Base-by-base conservation (phyloP, 768 basidiomycete species). In the Mycena amicta region DNA sequence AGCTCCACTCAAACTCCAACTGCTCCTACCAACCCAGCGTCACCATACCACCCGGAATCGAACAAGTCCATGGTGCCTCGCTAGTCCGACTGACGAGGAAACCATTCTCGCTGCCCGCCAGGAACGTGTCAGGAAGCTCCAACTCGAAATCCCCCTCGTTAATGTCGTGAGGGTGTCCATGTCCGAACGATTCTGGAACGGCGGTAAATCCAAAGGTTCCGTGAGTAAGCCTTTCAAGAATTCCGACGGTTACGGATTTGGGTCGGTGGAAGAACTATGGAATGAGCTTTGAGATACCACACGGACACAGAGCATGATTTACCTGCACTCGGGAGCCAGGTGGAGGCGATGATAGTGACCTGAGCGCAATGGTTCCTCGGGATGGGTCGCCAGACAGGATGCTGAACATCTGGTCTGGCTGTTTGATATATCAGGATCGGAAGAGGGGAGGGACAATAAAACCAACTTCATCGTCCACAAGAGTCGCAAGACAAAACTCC, bases 381-480 rank as follows among this genome's bases (percentile, higher is more conserved):
- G 84, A 84, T 1, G 88, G 89, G 66, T 88, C 89, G 3, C 90
- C 90, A 0, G 89, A 86, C 23, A 78, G 83, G 57, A 92, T 85
- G 54, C 73, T 78, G 64, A 82, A 82, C 37, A 87, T 74, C 46
- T 80, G 78, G 22, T 67, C 65, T 2, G 81, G 60, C 82, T 86
- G 52, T n/a, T 41, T 5, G 18, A 22, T 37, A 46, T 50, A 52
- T 33, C 33, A 16, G 33, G 6, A 30, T n/a, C n/a, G n/a, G n/a
- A n/a, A n/a, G n/a, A n/a, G n/a, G n/a, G n/a, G n/a, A n/a, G n/a
- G 31, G 15, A 51, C 23, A 13, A 41, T 37, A 43, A 49, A 28
- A 52, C 71, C 11, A 41, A 77, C 76, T 53, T 67, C 49, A 26
- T 70, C 77, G 51, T 62, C 60, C 12, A 62, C 58, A 41, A 68